Percentiles rank a stretch among this genome's conserved stretches.
phyloP scores from a whole-genome alignment of 1,139 yeast species.

The Debaryomycetaceae sp. region DNA sequence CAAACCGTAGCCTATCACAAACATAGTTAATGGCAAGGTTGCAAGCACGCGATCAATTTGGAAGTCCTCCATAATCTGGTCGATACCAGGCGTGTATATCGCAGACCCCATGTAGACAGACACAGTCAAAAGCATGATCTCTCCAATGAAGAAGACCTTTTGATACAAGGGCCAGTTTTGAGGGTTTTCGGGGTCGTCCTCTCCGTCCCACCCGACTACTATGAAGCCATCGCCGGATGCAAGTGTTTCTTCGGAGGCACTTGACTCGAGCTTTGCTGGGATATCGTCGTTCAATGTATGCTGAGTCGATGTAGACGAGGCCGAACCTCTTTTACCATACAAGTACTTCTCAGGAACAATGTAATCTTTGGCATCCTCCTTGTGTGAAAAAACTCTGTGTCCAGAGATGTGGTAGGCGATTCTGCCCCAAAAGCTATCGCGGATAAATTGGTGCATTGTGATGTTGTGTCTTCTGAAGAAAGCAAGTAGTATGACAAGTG shows the following conservation, averaged over 20 bases:
- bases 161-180: conserved; percentile 22
- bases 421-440: conserved; percentile 29
- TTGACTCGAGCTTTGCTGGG: conserved; percentile 1
- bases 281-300: no score
- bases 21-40: conserved; percentile 35
- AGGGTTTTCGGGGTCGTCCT: conserved; percentile 28
- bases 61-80: conserved; percentile 37
- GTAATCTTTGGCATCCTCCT: conserved; percentile 27
- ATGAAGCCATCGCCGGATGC: no score
- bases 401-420: conserved; percentile 23
- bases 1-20: conserved; percentile 52
- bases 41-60: conserved; percentile 40
- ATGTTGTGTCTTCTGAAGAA: background rate
- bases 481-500: background rate
- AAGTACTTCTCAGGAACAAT: conserved; percentile 29
- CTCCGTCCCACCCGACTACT: conserved; percentile 23
- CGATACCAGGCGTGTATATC: conserved; percentile 26
- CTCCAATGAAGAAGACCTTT: conserved; percentile 17
- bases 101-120: conserved; percentile 27
- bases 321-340: conserved; percentile 5
- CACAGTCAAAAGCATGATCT: conserved; percentile 20
- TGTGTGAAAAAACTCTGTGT: conserved; percentile 20
- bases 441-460: conserved; percentile 14
- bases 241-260: background rate
- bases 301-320: conserved; percentile 2